Conservation (phyloP, 306 rosid genomes). For the Acacia crassicarpa region DNA sequence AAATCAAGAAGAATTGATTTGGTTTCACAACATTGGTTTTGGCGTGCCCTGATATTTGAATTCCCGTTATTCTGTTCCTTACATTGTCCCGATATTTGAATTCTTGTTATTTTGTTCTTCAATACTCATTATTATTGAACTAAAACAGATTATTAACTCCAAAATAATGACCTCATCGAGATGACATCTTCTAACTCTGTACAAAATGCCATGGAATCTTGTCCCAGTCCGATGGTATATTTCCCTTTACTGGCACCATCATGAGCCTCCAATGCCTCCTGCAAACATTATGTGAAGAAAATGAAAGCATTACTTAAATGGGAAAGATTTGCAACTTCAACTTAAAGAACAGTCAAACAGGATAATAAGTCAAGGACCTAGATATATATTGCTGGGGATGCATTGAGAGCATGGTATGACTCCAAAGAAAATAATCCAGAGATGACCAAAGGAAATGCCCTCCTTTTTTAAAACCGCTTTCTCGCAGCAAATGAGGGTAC, state of each 20-base stretch:
- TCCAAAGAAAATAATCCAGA: not conserved
- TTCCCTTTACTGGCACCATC: constrained; percentile 98
- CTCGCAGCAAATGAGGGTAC: not conserved
- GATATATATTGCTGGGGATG: not conserved
- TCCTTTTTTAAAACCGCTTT: not conserved
- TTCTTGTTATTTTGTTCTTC: not conserved
- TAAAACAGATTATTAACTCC: constrained; percentile 22
- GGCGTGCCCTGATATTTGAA: not conserved
- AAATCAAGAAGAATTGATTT: not conserved
- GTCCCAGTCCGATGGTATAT: constrained; percentile 96
- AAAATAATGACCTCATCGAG: constrained; percentile 81
- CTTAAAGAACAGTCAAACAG: not conserved
- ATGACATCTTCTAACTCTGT: constrained; percentile 93
- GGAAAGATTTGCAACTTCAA: constrained; percentile 11
- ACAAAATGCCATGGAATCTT: constrained; percentile 97
- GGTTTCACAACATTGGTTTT: not conserved
- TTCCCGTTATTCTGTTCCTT: not conserved
- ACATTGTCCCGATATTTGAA: not conserved
- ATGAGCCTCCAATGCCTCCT: constrained; percentile 95
- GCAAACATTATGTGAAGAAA: constrained; percentile 18
- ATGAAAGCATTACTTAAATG: constrained; percentile 17
- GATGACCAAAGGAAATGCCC: not conserved
- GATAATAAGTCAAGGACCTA: not conserved
- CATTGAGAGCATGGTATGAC: constrained; percentile 1
- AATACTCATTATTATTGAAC: not conserved